Base-by-base conservation (phyloP, 331 rosid species). In the Rosa hybrid region DNA sequence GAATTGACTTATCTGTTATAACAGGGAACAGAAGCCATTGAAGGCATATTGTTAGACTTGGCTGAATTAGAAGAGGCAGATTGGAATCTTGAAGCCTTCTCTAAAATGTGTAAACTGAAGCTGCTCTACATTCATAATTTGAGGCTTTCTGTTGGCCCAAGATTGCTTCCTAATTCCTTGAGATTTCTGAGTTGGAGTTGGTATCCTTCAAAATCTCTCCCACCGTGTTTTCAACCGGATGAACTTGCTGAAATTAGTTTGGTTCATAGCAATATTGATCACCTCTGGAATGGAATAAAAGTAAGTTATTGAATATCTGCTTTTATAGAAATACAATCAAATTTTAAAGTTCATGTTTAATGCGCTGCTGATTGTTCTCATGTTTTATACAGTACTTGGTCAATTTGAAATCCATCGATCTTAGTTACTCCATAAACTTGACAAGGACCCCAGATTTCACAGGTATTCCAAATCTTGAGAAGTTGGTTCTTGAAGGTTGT, bases 1-100 rank as follows among this genome's bases (percentile, higher is more conserved):
- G 67, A 21, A 60, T 21, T 53, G 0, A 59, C 67, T 3, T 60
- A 23, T 60, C 67, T 21, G 67, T 60, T 60, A 1, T 21, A 21
- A 5, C 41, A 62, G 68, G 68, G 68, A 62, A 62, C 68, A 12
- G 20, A 27, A 25, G 68, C 68, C 69, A 63, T 30, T 63, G 69
- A 63, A 27, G 69, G 69, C 8, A 63, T 63, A 63, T 27, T 4
- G 1, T 63, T 63, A 1, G 1, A 13, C 44, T 25, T 62, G 18
- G 1, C 0, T 12, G 1, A 11, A 1, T 4, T 4, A 23, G 67
- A 60, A 11, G 39, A 60, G 34, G 67, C 67, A 60, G 67, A 60
- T 0, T 62, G 41, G 68, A 62, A 12, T 62, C 39, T 25, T 12
- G 68, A 25, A 0, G 68, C 18, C 4, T 62, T 62, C 20, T 12